phyloP scores from a whole-genome alignment of 2,329 filamentous ascomycete genomes.

The Botrytis tulipae region DNA sequence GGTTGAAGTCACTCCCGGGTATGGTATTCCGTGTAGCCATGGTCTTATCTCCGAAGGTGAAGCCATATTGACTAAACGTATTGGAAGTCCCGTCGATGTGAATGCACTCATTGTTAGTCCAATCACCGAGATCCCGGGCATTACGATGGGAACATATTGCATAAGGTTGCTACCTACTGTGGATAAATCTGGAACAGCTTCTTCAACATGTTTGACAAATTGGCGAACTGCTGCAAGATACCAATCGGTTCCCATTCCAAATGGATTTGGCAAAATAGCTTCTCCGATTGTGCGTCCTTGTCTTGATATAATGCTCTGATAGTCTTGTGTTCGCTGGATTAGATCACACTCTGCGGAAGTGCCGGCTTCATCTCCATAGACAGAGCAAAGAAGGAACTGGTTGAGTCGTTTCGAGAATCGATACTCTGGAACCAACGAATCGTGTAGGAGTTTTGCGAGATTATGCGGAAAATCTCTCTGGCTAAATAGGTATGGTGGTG shows the following conservation, averaged over 20 bases:
- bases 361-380: background rate
- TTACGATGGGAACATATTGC: background rate
- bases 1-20: background rate
- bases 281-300: background rate
- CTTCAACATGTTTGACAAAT: background rate
- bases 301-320: background rate
- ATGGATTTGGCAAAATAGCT: background rate
- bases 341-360: background rate
- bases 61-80: background rate
- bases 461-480: background rate
- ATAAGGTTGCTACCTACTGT: background rate
- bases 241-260: conserved; percentile 5
- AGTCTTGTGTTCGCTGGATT: background rate
- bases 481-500: background rate
- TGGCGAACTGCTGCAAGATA: background rate
- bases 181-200: background rate
- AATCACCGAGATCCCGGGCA: background rate
- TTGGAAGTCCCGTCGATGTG: background rate
- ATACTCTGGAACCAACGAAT: background rate
- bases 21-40: background rate
- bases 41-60: background rate
- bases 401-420: background rate
- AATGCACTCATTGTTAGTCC: background rate
- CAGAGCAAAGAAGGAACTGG: background rate
- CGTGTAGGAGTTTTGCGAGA: background rate